A percentile compares a stretch with the other conserved stretches of the same genome.
Conservation (phyloP, 2,329 filamentous ascomycete genomes). For the Pezicula rhizophila region DNA sequence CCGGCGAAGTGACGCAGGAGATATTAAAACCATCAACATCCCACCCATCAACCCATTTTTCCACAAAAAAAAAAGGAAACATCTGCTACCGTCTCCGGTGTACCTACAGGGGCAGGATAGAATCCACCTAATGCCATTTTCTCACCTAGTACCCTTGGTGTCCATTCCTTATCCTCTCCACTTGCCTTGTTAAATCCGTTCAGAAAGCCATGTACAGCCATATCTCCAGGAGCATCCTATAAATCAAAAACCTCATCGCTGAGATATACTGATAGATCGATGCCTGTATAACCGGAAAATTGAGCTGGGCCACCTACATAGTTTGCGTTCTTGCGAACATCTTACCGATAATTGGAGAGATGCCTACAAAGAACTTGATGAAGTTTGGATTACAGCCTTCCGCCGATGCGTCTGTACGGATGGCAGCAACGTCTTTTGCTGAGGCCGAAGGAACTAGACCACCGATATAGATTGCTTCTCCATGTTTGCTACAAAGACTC, state of each 20-base stretch:
- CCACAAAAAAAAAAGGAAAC: no score
- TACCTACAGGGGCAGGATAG: conserved; percentile 42
- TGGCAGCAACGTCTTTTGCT: conserved; percentile 53
- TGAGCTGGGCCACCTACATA: conserved; percentile 60
- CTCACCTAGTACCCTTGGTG: conserved; percentile 56
- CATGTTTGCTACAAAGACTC: conserved; percentile 60
- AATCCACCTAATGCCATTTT: conserved; percentile 63
- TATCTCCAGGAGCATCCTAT: conserved; percentile 30
- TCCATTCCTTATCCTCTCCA: conserved; percentile 54
- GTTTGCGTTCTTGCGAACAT: conserved; percentile 55
- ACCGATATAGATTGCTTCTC: conserved; percentile 62
- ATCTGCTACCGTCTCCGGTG: conserved; percentile 54
- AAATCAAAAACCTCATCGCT: conserved; percentile 47
- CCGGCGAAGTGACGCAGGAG: conserved; percentile 57
- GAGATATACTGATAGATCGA: conserved; percentile 50
- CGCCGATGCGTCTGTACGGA: conserved; percentile 47
- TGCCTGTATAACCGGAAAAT: conserved; percentile 68
- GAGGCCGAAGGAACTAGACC: conserved; percentile 56
- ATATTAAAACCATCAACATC: conserved; percentile 72
- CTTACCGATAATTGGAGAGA: conserved; percentile 55
- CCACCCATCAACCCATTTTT: conserved; percentile 60
- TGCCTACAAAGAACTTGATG: conserved; percentile 61
- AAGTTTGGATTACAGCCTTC: conserved; percentile 48
- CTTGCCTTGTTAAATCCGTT: conserved; percentile 43
- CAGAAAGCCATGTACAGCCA: conserved; percentile 30